Evolutionary conservation across 73 alveolate species (phyloP), one percentile per base, ranked within the genome.

Genomic region (Uronychia setigera): DNA sequence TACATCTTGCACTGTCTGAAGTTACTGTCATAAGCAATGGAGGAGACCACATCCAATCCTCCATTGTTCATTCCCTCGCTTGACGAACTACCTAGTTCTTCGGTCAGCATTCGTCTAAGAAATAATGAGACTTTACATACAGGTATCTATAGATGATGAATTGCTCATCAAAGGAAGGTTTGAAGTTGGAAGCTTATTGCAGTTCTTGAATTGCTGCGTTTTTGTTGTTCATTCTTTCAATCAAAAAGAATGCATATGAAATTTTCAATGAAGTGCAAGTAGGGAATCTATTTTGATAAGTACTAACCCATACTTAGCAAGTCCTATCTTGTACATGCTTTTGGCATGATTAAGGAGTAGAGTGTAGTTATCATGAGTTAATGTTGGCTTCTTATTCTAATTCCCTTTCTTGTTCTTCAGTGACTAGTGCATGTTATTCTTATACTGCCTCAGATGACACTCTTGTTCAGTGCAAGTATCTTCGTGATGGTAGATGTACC

Each of bases 141-240:
- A 92, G 83, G 80, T 92, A 92, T 74, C 99, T 84, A 75, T 85
- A 96, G 26, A 93, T 95, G 25, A 96, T 95, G 85, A 96, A 96
- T 91, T 96, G 94, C 84, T 95, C 97, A 89, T 96, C 98, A 79
- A 96, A 93, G 35, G 98, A 90, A 13, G 98, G 98, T 74, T 95
- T 88, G 67, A 91, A 87, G 58, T 85, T 81, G 31, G 80, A 87
- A 58, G 96, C 92, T 58, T 80, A 78, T 87, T 91, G 87, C 59
- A 96, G 91, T 76, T 96, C 94, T 14, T 91, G 86, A 77, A 95
- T 80, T 0, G 99, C 99, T 58, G 92, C 96, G 77, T 91, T 83
- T 67, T 90, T 95, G 83, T 96, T 93, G 77, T 93, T 95, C 96
- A 94, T 90, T 86, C 98, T 86, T 79, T 96, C 99, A 88, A 95